Base-by-base conservation (phyloP, 331 rosid species). In the Malus hybrid region DNA sequence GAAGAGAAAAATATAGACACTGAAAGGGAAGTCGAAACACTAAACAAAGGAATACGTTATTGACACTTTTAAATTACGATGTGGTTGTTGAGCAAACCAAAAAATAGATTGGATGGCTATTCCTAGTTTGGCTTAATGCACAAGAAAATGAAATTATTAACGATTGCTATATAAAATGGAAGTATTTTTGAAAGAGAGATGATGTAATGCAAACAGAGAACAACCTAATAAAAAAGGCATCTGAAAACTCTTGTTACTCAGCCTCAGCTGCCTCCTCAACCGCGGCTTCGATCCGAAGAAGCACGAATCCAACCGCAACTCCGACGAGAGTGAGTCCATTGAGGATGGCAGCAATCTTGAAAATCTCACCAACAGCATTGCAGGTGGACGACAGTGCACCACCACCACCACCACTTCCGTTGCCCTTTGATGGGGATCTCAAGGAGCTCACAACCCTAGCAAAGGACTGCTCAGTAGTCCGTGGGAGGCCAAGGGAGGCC, bases 261-360 rank as follows among this genome's bases (percentile, higher is more conserved):
- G 32, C 92, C 67, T 90, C 97, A 33, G 48, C 69, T 19, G 96
- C 58, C 67, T 90, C 97, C 83, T 92, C 97, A 9, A 88, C 82
- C 46, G 28, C 71, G 0, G 96, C 93, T 82, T 92, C 97, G 10
- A 92, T 36, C 80, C 96, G 89, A 46, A 92, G 97, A 80, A 92
- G 97, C 55, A 90, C 90, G 28, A 90, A 92, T 20, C 96, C 97
- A 9, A 92, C 92, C 1, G 96, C 97, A 70, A 92, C 93, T 30
- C 97, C 96, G 48, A 88, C 48, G 28, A 92, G 94, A 63, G 81
- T 82, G 74, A 90, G 92, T 0, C 86, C 96, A 82, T 87, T 92
- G 60, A 88, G 80, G 70, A 87, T 84, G 24, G 84, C 91, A 3
- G 96, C 97, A 82, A 90, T 88, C 86, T 73, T 88, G 86, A 92